Percentiles rank a stretch among this genome's conserved stretches.
Evolutionary conservation across 495 filamentous ascomycete species (phyloP).

Genomic region (Penicillium egyptiacum): DNA sequence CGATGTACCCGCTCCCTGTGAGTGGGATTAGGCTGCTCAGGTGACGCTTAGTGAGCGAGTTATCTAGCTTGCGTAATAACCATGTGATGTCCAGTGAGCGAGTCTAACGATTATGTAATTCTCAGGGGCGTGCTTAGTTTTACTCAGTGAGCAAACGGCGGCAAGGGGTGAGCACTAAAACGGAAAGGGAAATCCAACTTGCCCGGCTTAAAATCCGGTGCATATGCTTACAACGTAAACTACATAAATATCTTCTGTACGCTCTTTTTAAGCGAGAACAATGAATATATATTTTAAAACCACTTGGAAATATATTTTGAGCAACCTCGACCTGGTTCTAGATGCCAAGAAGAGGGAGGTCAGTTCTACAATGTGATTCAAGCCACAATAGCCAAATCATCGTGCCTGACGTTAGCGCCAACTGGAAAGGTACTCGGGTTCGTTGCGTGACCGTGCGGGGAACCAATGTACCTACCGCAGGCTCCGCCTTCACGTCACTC

Average conservation of each 20-base stretch:
- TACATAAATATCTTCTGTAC: too few species aligned
- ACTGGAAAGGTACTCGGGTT: conserved; percentile 1
- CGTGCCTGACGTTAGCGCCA: conserved; percentile 23
- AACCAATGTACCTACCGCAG: conserved; percentile 18
- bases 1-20: too few species aligned
- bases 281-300: neutral
- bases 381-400: conserved; percentile 3
- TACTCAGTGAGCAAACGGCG: conserved; percentile 6
- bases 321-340: neutral
- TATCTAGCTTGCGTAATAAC: too few species aligned
- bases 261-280: neutral
- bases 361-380: neutral
- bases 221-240: too few species aligned
- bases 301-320: too few species aligned
- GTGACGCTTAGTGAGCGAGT: too few species aligned
- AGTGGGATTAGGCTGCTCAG: too few species aligned
- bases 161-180: conserved; percentile 7
- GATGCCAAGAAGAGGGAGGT: neutral
- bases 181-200: too few species aligned
- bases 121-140: neutral
- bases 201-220: too few species aligned
- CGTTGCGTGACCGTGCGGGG: conserved; percentile 17
- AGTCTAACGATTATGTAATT: too few species aligned
- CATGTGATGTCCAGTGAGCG: too few species aligned
- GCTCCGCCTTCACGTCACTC: conserved; percentile 27